Evolutionary conservation across 192 early-diverging fungal species (phyloP).

Genomic region (Linnemannia schmuckeri): DNA sequence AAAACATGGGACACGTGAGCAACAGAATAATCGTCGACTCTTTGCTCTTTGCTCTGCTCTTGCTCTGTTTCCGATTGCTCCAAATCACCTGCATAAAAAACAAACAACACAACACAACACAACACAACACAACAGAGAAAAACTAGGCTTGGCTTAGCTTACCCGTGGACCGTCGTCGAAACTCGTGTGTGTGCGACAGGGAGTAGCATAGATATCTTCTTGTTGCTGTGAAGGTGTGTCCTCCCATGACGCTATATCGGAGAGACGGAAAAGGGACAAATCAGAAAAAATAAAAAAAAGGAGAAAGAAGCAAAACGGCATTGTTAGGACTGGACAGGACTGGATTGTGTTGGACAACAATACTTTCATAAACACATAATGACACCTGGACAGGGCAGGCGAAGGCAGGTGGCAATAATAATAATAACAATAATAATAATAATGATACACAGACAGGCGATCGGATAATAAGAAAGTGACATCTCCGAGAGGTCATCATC

Average conservation of each 20-base stretch:
- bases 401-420: not conserved
- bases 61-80: not conserved
- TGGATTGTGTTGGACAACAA: not conserved
- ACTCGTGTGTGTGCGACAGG: conserved; percentile 46
- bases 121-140: not conserved
- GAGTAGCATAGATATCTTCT: conserved; percentile 42
- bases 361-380: not conserved
- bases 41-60: not conserved
- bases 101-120: no score
- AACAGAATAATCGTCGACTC: not conserved
- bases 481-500: conserved; percentile 3
- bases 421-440: not conserved
- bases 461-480: not conserved
- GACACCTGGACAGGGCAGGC: not conserved
- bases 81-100: not conserved
- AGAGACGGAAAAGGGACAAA: not conserved
- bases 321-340: not conserved
- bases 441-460: not conserved
- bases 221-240: conserved; percentile 24
- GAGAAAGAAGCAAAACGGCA: not conserved
- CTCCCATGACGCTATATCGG: conserved; percentile 44
- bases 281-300: not conserved
- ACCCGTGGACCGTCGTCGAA: conserved; percentile 46
- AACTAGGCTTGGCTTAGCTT: conserved; percentile 15
- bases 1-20: not conserved